Percentiles rank a stretch among this genome's conserved stretches.
These are phyloP conservation scores for Xerocomus nothofagi DNA, from an alignment of 1,284 basidiomycete species.

Conservation along the genomic window DNA sequence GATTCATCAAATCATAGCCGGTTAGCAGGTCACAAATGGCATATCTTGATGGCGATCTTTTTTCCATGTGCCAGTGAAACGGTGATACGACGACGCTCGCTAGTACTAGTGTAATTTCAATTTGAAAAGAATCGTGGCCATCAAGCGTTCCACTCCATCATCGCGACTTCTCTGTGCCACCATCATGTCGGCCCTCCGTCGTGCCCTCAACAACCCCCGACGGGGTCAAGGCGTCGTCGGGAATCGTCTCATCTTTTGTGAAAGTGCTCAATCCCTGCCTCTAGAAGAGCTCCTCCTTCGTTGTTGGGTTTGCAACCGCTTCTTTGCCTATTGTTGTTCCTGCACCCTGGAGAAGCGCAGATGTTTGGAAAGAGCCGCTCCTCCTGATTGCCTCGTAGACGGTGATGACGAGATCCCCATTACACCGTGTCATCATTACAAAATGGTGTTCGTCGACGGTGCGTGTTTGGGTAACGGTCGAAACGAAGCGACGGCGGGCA, in stretches of 20 bases:
- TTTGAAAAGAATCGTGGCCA: too few species aligned
- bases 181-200: slow-evolving; percentile 15
- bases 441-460: slow-evolving; percentile 16
- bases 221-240: slow-evolving; percentile 13
- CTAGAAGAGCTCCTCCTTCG: slow-evolving; percentile 11
- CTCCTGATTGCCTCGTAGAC: background rate
- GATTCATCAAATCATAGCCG: too few species aligned
- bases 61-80: too few species aligned
- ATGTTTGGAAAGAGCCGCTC: background rate
- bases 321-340: slow-evolving; percentile 16
- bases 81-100: too few species aligned
- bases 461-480: slow-evolving; percentile 12
- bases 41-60: too few species aligned
- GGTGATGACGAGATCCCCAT: slow-evolving; percentile 1
- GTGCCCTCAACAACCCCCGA: background rate
- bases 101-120: too few species aligned
- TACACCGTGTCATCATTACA: slow-evolving; percentile 15
- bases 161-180: background rate
- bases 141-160: background rate
- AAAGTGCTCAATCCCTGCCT: background rate
- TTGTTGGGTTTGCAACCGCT: slow-evolving; percentile 13
- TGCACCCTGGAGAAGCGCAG: slow-evolving; percentile 8
- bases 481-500: slow-evolving; percentile 5
- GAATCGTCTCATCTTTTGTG: slow-evolving; percentile 18
- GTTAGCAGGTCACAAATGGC: too few species aligned